Conservation (phyloP, 208 protist genomes). For the Leishmania major region DNA sequence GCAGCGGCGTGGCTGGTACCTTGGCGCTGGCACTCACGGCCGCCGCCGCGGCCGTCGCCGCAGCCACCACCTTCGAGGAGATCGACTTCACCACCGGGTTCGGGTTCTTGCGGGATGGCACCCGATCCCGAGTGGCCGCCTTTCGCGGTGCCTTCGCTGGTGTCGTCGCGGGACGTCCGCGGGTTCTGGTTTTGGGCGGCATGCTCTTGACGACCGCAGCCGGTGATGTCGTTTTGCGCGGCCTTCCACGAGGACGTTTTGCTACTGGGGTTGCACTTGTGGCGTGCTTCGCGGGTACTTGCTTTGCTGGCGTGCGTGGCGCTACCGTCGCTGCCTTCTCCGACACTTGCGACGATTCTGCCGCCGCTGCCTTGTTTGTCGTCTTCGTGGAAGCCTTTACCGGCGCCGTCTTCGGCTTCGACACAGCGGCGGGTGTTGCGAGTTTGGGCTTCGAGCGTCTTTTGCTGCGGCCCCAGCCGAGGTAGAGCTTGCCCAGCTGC, state of each 20-base stretch:
- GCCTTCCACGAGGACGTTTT: background rate
- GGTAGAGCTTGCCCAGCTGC: slow-evolving; percentile 34
- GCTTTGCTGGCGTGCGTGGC: slow-evolving; percentile 6
- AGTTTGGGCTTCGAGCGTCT: background rate
- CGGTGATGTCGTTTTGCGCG: background rate
- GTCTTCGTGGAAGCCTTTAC: background rate
- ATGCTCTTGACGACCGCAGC: background rate
- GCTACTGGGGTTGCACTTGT: background rate
- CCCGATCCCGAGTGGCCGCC: background rate
- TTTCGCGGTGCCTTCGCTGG: background rate
- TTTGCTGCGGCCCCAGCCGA: slow-evolving; percentile 29
- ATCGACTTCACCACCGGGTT: background rate
- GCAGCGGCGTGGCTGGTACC: background rate
- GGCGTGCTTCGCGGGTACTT: background rate
- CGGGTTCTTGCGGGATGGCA: background rate
- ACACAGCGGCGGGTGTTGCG: background rate
- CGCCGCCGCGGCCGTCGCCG: background rate
- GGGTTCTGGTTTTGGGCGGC: background rate
- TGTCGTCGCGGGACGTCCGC: background rate
- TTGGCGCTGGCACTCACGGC: background rate
- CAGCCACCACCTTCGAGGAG: background rate
- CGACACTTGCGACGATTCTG: background rate
- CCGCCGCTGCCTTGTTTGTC: background rate
- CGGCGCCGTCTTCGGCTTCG: background rate
- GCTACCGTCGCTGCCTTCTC: background rate